Evolutionary conservation across 805 yeast genomes (phyloP), one percentile per base, ranked within the genome.

Genomic region (Lipomyces sp.): DNA sequence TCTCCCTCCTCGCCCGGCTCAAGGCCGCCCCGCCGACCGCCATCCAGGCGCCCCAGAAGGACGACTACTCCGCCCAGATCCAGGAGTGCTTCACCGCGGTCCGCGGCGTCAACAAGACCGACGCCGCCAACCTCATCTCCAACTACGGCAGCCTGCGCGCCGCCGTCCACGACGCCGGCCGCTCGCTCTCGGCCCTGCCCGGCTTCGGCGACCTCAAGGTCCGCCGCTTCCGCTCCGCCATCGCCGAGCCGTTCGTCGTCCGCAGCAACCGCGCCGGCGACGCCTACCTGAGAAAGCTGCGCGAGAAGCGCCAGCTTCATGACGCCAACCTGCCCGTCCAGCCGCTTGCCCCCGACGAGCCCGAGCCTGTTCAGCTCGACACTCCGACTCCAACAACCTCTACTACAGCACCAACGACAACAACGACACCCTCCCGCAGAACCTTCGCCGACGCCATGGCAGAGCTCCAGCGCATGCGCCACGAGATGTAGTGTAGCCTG

Each of bases 41-140:
- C n/a, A 63, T 69, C 41, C 67, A 65, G 53, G 73, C 68, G 13
- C 34, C 40, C 14, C 58, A 57, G 36, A 61, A 61, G 32, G 57
- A 48, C 14, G 65, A 60, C 33, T 70, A 69, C 55, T 61, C 55
- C n/a, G 61, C 63, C 11, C 71, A 67, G 46, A 55, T 71, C 31
- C 58, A 50, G 8, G 69, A 66, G 13, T 67, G 61, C 6, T 50
- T 70, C 37, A 64, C 71, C 16, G 47, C 64, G 16, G 57, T 70
- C 11, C 67, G 70, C 7, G 65, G 73, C 5, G 67, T 72, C 29
- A 72, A 71, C 60, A 65, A 64, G 55, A 64, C 65, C 36, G 74
- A 72, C 51, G 70, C 66, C 2, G 51, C 64, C 8, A 63, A 63
- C 18, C 55, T 72, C 22, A 51, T 68, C 2, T 43, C 62, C 8